phyloP scores from a whole-genome alignment of 306 rosid genomes.

The Senna siamea region DNA sequence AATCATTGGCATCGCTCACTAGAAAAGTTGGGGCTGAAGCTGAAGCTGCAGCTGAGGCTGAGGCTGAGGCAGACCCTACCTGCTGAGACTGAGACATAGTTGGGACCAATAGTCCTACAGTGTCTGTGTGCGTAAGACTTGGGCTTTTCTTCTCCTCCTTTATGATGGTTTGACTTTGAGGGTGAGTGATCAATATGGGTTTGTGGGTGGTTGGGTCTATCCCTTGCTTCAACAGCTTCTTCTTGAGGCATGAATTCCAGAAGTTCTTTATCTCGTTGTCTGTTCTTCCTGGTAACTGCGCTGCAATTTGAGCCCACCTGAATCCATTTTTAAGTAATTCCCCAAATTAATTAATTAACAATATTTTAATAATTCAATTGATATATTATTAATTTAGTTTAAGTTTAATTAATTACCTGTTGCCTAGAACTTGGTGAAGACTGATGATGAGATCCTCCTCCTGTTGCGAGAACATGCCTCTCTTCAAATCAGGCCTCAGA shows the following conservation, averaged over 20 bases:
- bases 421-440: slow-evolving; percentile 91
- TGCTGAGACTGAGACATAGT: too few species aligned
- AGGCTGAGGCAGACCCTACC: too few species aligned
- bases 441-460: slow-evolving; percentile 82
- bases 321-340: too few species aligned
- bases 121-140: slow-evolving; percentile 20
- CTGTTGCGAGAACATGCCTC: slow-evolving; percentile 89
- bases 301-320: slow-evolving; percentile 98
- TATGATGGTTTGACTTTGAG: slow-evolving; percentile 25
- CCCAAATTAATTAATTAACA: too few species aligned
- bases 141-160: slow-evolving; percentile 41
- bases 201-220: slow-evolving; percentile 93
- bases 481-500: slow-evolving; percentile 91
- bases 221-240: slow-evolving; percentile 92
- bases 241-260: slow-evolving; percentile 92
- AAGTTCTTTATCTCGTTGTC: slow-evolving; percentile 93
- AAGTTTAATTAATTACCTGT: too few species aligned
- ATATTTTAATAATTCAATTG: too few species aligned
- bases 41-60: not conserved
- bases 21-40: not conserved
- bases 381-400: too few species aligned
- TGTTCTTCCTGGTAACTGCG: slow-evolving; percentile 91
- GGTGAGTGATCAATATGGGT: slow-evolving; percentile 52
- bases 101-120: too few species aligned
- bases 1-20: too few species aligned